Conservation (phyloP, 768 basidiomycete genomes). For the Lentinula sp. region DNA sequence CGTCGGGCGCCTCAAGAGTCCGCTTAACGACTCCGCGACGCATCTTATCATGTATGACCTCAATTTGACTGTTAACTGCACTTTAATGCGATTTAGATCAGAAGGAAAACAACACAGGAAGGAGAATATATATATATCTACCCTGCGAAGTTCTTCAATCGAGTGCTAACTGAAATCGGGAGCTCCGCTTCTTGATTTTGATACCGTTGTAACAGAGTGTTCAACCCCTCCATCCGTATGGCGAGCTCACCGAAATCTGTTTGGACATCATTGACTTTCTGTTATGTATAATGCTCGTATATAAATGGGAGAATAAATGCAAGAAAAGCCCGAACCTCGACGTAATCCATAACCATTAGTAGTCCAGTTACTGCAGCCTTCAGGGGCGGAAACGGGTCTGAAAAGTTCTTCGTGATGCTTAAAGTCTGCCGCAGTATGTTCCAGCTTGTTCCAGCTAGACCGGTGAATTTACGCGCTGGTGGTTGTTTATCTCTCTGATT, state of each 20-base stretch:
- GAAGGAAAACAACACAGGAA: neutral
- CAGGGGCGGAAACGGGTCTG: neutral
- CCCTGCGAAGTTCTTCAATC: neutral
- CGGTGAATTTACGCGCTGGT: neutral
- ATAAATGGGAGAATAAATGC: no score
- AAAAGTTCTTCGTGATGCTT: neutral
- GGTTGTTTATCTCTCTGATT: no score
- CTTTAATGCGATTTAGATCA: neutral
- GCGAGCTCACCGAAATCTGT: neutral
- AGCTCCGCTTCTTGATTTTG: neutral
- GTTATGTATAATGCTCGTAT: neutral
- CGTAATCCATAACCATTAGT: neutral
- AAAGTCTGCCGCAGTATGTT: neutral
- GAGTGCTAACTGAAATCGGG: neutral
- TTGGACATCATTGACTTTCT: neutral
- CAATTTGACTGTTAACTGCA: neutral
- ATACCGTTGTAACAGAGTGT: neutral
- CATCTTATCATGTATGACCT: neutral
- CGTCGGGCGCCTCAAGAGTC: neutral
- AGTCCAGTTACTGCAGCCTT: neutral
- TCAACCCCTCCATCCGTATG: neutral
- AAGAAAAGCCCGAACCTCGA: neutral
- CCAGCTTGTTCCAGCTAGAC: neutral
- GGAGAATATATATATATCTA: neutral
- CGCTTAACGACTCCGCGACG: neutral